Percentiles rank a stretch among this genome's conserved stretches.
Evolutionary conservation across 805 yeast species (phyloP).

Genomic region (Sugiyamaella chiloensis): DNA sequence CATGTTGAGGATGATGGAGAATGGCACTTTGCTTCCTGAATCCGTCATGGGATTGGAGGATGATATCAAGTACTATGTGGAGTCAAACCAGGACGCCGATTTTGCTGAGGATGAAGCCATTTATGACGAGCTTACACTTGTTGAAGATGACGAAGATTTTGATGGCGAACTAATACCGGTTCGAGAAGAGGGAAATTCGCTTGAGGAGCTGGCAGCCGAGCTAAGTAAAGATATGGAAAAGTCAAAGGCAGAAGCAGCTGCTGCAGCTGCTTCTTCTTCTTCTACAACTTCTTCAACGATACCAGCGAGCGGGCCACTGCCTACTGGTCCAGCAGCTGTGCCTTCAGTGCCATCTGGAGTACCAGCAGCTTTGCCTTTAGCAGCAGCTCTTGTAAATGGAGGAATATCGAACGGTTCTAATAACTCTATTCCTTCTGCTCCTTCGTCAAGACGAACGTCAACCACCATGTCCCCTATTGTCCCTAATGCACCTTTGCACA

Average conservation of each 20-base stretch:
- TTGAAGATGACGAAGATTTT: slow-evolving; percentile 46
- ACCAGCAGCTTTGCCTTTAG: slow-evolving; percentile 14
- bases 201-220: slow-evolving; percentile 37
- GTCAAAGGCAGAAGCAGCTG: slow-evolving; percentile 32
- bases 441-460: slow-evolving; percentile 18
- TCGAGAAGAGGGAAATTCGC: slow-evolving; percentile 31
- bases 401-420: slow-evolving; percentile 12
- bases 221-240: slow-evolving; percentile 32
- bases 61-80: slow-evolving; percentile 89
- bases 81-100: slow-evolving; percentile 87
- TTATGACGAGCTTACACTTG: slow-evolving; percentile 80
- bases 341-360: slow-evolving; percentile 35
- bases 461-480: slow-evolving; percentile 14
- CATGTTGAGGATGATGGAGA: slow-evolving; percentile 71
- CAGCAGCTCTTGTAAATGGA: slow-evolving; percentile 24
- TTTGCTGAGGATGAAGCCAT: slow-evolving; percentile 91
- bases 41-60: slow-evolving; percentile 74
- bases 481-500: slow-evolving; percentile 8
- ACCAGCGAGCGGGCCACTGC: slow-evolving; percentile 39
- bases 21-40: slow-evolving; percentile 75
- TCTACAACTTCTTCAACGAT: slow-evolving; percentile 24
- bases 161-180: slow-evolving; percentile 26
- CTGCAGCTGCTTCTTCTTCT: slow-evolving; percentile 13
- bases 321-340: slow-evolving; percentile 51
- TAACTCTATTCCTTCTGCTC: slow-evolving; percentile 22